Conservation (phyloP, 2,329 filamentous ascomycete species). For the Exserohilum turcica region DNA sequence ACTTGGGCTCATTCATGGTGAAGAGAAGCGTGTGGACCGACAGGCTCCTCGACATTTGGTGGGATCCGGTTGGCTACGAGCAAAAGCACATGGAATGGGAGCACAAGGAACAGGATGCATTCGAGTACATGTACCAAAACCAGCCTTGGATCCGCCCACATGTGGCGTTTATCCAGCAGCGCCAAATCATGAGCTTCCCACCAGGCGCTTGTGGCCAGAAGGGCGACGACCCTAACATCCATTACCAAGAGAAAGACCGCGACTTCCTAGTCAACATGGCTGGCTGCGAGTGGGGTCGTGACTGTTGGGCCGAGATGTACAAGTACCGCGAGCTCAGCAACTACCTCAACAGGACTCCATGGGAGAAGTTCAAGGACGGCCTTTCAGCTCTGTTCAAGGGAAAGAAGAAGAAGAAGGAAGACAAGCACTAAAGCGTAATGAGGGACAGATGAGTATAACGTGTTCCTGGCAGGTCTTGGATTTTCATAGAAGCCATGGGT, state of each 20-base stretch:
- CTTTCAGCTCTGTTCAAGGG: slow-evolving; percentile 48
- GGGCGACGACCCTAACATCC: slow-evolving; percentile 74
- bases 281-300: slow-evolving; percentile 92
- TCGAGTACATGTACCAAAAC: slow-evolving; percentile 87
- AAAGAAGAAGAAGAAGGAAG: slow-evolving; percentile 35
- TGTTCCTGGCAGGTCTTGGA: slow-evolving; percentile 6
- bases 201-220: slow-evolving; percentile 84
- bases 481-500: slow-evolving; percentile 8
- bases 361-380: slow-evolving; percentile 68
- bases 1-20: slow-evolving; percentile 93
- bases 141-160: slow-evolving; percentile 93
- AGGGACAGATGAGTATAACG: not conserved
- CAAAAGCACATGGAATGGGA: slow-evolving; percentile 99
- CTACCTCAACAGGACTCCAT: slow-evolving; percentile 79
- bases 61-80: slow-evolving; percentile 96
- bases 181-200: slow-evolving; percentile 93
- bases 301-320: slow-evolving; percentile 99
- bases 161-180: slow-evolving; percentile 86
- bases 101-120: slow-evolving; percentile 95
- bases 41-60: slow-evolving; percentile 92
- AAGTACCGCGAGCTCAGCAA: slow-evolving; percentile 91
- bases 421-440: slow-evolving; percentile 12
- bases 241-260: slow-evolving; percentile 82
- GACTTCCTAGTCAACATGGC: slow-evolving; percentile 99
- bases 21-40: slow-evolving; percentile 87